Evolutionary conservation across 352 stramenopile species (phyloP).

Genomic region (Phytopythium montanum): DNA sequence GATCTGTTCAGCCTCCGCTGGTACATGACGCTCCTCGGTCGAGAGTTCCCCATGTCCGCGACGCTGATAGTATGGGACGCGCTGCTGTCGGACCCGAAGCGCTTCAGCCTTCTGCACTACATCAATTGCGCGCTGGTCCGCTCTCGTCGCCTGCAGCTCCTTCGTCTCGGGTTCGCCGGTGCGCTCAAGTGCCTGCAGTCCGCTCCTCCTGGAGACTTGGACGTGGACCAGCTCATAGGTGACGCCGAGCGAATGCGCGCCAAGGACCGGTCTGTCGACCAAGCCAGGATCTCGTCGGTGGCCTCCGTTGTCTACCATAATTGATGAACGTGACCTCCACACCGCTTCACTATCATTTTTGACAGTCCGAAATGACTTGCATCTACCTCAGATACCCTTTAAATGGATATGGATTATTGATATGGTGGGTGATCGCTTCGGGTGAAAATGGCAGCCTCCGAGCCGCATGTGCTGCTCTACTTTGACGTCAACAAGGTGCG

Average conservation of each 20-base stretch:
- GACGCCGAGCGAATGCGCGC: conserved; percentile 46
- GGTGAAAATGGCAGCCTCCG: neutral
- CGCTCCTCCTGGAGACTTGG: conserved; percentile 7
- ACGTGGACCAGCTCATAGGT: conserved; percentile 33
- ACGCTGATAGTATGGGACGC: conserved; percentile 65
- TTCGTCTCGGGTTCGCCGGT: conserved; percentile 35
- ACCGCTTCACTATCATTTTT: neutral
- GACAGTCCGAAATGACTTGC: neutral
- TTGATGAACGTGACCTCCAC: too few species aligned
- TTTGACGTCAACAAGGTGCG: conserved; percentile 82
- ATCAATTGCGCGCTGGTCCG: conserved; percentile 51
- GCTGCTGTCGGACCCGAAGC: conserved; percentile 49
- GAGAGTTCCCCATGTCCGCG: conserved; percentile 52
- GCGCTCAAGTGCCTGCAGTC: conserved; percentile 36
- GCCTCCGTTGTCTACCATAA: neutral
- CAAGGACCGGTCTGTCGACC: conserved; percentile 32
- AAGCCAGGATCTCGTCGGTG: neutral
- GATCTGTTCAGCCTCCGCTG: conserved; percentile 71
- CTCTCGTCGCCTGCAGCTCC: conserved; percentile 34
- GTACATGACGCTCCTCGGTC: conserved; percentile 65
- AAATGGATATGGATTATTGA: neutral
- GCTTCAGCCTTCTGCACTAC: conserved; percentile 73
- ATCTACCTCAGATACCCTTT: neutral
- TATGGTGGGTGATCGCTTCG: neutral
- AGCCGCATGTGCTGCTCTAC: conserved; percentile 62